Base-by-base conservation (phyloP, 1,139 yeast genomes). In the Saccharomyces uvarum region DNA sequence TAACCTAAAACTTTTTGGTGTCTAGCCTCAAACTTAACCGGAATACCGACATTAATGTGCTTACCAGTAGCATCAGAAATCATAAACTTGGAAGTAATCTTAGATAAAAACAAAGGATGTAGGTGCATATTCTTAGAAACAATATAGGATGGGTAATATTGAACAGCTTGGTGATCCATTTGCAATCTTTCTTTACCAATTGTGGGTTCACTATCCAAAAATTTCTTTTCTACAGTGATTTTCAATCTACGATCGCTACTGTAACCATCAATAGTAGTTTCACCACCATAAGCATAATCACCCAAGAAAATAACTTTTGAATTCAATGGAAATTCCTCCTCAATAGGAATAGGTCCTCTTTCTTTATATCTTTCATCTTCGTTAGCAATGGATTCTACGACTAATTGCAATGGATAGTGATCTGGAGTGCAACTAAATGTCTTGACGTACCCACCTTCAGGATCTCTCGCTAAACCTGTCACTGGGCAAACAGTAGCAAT, bases 1-100 rank as follows among this genome's bases (percentile, higher is more conserved):
- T 84, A 91, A 1, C 99, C 99, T 60, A 91, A 77, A 5, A 88
- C 98, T 71, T 91, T 93, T 64, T 82, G 80, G 63, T 89, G 81
- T 61, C 82, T 82, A 33, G 81, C 82, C 62, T 91, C 97, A 71
- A 84, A 87, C 71, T 91, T 90, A 69, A 93, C 76, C 59, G 87
- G 89, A 61, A 93, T 76, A 31, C 99, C 99, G 65, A 93, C 77
- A 65, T 91, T 87, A n/a, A 77, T 69, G 62, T 80, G 80, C 61
- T 76, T 80, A 5, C 77, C 78, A 26, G 75, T 76, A 29, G 75
- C 73, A 59, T 80, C 82, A 41, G 75, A 78, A 57, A 91, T 76
- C 74, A 86, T 73, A 62, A 75, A 87, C 28, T 82, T 80, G 28
- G 97, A 84, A 0, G 97, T 87, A 51, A 93, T 77, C 66, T 81